phyloP scores from a whole-genome alignment of 1,284 basidiomycete species.

The Cutaneotrichosporon sp. region DNA sequence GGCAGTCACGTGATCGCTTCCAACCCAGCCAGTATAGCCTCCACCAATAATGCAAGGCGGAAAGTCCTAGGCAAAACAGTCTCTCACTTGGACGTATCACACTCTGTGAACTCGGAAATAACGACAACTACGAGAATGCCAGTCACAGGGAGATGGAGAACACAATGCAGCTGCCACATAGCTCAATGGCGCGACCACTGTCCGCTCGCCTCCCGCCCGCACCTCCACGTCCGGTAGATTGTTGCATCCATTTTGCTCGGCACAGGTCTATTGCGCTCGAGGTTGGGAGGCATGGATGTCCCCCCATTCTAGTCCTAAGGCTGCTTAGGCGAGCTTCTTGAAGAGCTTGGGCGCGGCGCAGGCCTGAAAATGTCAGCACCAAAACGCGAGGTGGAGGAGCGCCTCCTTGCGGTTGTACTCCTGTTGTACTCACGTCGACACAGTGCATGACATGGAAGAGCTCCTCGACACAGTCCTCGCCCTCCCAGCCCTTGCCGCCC shows the following conservation, averaged over 20 bases:
- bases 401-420: not conserved
- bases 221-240: slow-evolving; percentile 12
- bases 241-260: slow-evolving; percentile 27
- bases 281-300: slow-evolving; percentile 4
- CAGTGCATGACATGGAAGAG: slow-evolving; percentile 70
- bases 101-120: not conserved
- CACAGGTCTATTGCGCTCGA: slow-evolving; percentile 14
- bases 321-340: slow-evolving; percentile 55
- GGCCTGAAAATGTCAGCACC: slow-evolving; percentile 55
- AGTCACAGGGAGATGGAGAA: not conserved
- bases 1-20: slow-evolving; percentile 13
- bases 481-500: slow-evolving; percentile 74
- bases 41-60: not conserved
- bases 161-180: not conserved
- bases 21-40: not conserved
- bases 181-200: not conserved
- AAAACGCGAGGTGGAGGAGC: not conserved
- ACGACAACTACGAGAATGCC: not conserved
- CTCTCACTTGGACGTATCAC: not conserved
- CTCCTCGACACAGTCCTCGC: slow-evolving; percentile 89
- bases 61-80: not conserved
- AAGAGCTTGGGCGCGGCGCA: slow-evolving; percentile 81
- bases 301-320: slow-evolving; percentile 17
- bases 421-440: slow-evolving; percentile 65
- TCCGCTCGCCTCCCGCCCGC: not conserved